Conservation (phyloP, 2,329 filamentous ascomycete genomes). For the Exophiala calicioides region DNA sequence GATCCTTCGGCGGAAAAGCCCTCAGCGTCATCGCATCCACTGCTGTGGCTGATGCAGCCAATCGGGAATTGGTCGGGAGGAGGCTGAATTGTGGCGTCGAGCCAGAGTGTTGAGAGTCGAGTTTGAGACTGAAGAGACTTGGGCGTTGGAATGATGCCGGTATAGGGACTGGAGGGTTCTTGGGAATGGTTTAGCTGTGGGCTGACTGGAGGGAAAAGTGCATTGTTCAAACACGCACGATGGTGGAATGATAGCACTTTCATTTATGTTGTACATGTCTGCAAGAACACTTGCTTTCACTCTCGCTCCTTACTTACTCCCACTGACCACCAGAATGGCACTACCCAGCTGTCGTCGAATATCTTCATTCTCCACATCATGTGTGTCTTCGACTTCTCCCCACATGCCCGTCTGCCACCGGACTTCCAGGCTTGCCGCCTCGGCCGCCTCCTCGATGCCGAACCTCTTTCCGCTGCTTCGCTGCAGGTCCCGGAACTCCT, state of each 20-base stretch:
- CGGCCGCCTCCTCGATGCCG: conserved; percentile 78
- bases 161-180: no score
- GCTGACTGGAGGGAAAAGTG: no score
- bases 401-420: conserved; percentile 86
- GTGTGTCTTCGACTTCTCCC: conserved; percentile 97
- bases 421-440: conserved; percentile 78
- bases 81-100: no score
- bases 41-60: no score
- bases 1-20: neutral
- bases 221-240: no score
- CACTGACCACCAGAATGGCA: conserved; percentile 76
- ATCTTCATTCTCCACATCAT: conserved; percentile 94
- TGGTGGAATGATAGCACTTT: no score
- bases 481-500: conserved; percentile 62
- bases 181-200: no score
- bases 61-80: no score
- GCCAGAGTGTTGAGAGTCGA: no score
- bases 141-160: no score
- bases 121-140: no score
- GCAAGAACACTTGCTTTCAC: no score
- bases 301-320: conserved; percentile 39
- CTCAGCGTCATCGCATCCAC: neutral
- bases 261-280: neutral
- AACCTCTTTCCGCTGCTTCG: conserved; percentile 53
- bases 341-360: conserved; percentile 83